phyloP scores from a whole-genome alignment of 805 yeast genomes.

The Sungouiozyma intestinalis region DNA sequence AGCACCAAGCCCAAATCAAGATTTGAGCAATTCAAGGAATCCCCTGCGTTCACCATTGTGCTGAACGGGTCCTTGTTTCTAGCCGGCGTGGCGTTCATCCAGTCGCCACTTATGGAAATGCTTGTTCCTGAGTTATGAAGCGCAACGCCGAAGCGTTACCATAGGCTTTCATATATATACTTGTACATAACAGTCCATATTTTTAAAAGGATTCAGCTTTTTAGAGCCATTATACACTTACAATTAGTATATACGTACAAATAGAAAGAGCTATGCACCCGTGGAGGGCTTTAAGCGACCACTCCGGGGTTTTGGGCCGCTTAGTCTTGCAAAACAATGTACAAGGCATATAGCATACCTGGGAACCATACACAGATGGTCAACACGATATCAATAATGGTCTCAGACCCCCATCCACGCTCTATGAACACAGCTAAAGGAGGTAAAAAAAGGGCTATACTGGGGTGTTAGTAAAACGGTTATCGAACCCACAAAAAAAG shows the following conservation, averaged over 20 bases:
- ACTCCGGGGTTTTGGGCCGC: not conserved
- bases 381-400: slow-evolving; percentile 53
- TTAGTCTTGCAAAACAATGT: slow-evolving; percentile 35
- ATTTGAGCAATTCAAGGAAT: slow-evolving; percentile 43
- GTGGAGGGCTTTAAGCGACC: not conserved
- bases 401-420: slow-evolving; percentile 53
- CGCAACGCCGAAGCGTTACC: no score
- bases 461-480: not conserved
- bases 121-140: slow-evolving; percentile 72
- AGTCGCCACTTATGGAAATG: slow-evolving; percentile 72
- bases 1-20: slow-evolving; percentile 22
- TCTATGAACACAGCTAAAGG: slow-evolving; percentile 68
- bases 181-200: slow-evolving; percentile 7
- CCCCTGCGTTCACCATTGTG: slow-evolving; percentile 57
- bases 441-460: slow-evolving; percentile 54
- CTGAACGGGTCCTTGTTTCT: slow-evolving; percentile 55
- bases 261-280: not conserved
- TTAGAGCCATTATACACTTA: no score
- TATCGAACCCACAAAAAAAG: not conserved
- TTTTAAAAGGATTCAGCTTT: no score
- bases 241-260: slow-evolving; percentile 2
- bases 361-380: slow-evolving; percentile 48
- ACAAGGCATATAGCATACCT: slow-evolving; percentile 68
- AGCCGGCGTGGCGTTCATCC: slow-evolving; percentile 67
- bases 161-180: slow-evolving; percentile 1